Base-by-base conservation (phyloP, 139 green algal genomes). In the Tetradesmus obliquus region DNA sequence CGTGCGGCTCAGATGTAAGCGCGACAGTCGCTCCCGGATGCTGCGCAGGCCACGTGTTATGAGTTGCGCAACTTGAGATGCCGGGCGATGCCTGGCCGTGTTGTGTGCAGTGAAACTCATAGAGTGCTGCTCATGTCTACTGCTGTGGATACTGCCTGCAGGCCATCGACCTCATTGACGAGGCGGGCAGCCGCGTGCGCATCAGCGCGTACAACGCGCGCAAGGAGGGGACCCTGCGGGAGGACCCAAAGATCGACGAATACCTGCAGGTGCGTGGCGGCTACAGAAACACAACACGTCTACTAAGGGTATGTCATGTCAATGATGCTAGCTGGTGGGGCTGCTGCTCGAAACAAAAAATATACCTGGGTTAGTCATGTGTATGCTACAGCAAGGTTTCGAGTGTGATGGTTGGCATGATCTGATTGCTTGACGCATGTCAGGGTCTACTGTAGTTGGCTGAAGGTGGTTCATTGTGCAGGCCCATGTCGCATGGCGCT, bases 111-210 rank as follows among this genome's bases (percentile, higher is more conserved):
- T 45, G 32, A 45, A 45, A 45, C 32, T 45, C 32, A 45, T 45
- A 45, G 32, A 45, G 32, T 45, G 32, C 32, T 45, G 32, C 32
- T 45, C 32, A 45, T 45, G 32, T 45, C 32, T 45, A 45, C 32
- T 45, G 20, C 72, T 7, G 20, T 20, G 62, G 71, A 22, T 62
- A 6, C 22, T 57, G 19, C 3, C 2, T 83, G 86, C 84, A 95
- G 94, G 98, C 98, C 66, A 99, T 99, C 69, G 98, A 99, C 94
- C 91, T 99, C n/a, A 91, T 99, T 83, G 98, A 99, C 91, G 98
- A 99, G 95, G 98, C 98, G 10, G 98, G 97, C 58, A 97, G 93
- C 93, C 91, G 96, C 5, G 97, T 96, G 82, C 95, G 97, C 92
- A 99, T 99, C 87, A 88, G 90, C 1, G 95, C 96, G 0, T 98